Evolutionary conservation across 192 early-diverging fungal genomes (phyloP), one percentile per base, ranked within the genome.

Genomic region (Irineochytrium annulatum): DNA sequence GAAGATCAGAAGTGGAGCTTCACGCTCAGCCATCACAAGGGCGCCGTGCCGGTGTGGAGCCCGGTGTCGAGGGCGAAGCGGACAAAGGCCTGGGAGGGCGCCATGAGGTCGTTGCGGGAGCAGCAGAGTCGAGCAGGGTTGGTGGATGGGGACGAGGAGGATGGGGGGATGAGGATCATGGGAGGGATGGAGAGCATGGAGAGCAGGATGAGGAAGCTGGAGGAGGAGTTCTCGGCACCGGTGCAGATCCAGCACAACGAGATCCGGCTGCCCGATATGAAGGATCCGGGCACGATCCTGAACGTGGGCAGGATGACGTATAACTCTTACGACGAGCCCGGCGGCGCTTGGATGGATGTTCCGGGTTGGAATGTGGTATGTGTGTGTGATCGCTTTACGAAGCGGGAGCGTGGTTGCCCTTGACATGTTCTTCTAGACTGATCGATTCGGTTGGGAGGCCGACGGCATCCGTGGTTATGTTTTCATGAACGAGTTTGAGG

Each of bases 271-370:
- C 94, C 94, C 11, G 82, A 93, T 70, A 68, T 89, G 14, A 84
- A 65, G 0, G 83, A 94, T 77, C 76, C 82, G 31, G 58, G 74
- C 1, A 91, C 92, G 1, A 69, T 97, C 11, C 57, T 89, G 19
- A 76, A 77, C 31, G 57, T 97, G 30, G 90, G 87, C 16, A 74
- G 80, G 34, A 91, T 97, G 86, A 87, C 87, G 4, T 84, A 82
- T 45, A 91, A 95, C 68, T 86, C 94, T 0, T 97, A 97, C 71
- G 22, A 43, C 2, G 63, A 65, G 45, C 63, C 63, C 17, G 55
- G 45, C 48, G 28, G 34, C 4, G 59, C 19, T 20, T 72, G 70
- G 70, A 39, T 66, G 20, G 56, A 64, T 55, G 57, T 72, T 49
- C 70, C 70, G 1, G 58, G 58, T 20, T 72, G 57, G 33, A 72